A percentile compares a stretch with the other conserved stretches of the same genome.
These are phyloP conservation scores for Leptographium wingfieldii DNA, from an alignment of 2,329 filamentous ascomycete genomes.

Conservation along the genomic window DNA sequence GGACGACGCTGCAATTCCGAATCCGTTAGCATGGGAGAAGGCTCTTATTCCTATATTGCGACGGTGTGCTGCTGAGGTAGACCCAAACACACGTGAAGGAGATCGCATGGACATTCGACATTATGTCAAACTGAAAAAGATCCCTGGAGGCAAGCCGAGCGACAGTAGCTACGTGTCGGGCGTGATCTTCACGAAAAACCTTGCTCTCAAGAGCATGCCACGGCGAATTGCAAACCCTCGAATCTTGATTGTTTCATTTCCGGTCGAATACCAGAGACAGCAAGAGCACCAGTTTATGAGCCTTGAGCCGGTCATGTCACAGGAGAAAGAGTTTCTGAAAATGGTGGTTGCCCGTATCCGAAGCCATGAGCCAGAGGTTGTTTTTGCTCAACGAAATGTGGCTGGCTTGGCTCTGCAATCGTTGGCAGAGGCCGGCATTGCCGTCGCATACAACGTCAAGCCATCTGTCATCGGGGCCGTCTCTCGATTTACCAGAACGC, in stretches of 20 bases:
- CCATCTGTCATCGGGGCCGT: constrained; percentile 91
- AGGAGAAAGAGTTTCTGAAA: constrained; percentile 85
- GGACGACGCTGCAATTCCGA: constrained; percentile 60
- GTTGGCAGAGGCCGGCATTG: constrained; percentile 76
- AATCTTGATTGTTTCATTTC: constrained; percentile 86
- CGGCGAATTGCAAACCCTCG: constrained; percentile 71
- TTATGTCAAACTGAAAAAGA: constrained; percentile 95
- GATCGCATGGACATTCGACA: constrained; percentile 96
- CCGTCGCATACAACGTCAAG: constrained; percentile 94
- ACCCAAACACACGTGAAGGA: constrained; percentile 77
- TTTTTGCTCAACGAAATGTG: constrained; percentile 88
- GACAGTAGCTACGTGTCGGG: constrained; percentile 96
- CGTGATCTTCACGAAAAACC: constrained; percentile 92
- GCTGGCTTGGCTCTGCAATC: constrained; percentile 84
- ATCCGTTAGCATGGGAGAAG: constrained; percentile 71
- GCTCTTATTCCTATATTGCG: constrained; percentile 82
- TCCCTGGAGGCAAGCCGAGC: constrained; percentile 76
- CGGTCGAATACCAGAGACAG: constrained; percentile 90
- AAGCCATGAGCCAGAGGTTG: constrained; percentile 68
- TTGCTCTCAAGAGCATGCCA: constrained; percentile 93
- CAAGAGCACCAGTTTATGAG: constrained; percentile 93
- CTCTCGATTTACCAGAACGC: constrained; percentile 79
- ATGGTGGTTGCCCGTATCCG: constrained; percentile 88
- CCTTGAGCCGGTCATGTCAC: constrained; percentile 86
- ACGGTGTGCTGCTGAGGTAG: constrained; percentile 85